Evolutionary conservation across 75 land plant species (phyloP).

Genomic region (Picea glauca): DNA sequence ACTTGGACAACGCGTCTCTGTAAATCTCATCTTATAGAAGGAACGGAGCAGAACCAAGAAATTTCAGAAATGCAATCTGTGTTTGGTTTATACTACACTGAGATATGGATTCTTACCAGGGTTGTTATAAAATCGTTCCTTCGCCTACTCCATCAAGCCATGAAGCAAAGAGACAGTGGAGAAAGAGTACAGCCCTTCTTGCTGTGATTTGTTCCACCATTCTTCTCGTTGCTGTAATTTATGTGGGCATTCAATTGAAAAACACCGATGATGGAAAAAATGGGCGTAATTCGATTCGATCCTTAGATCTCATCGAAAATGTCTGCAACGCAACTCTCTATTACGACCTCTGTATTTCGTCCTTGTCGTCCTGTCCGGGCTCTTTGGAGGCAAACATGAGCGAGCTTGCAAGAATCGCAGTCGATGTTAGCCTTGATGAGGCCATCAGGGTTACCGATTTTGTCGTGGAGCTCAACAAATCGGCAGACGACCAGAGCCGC

Average conservation of each 20-base stretch:
- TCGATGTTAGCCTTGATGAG: not conserved
- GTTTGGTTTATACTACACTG: too few species aligned
- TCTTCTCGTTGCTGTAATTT: not conserved
- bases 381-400: not conserved
- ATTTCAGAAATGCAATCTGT: too few species aligned
- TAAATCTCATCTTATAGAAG: too few species aligned
- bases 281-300: not conserved
- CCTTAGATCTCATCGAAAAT: not conserved
- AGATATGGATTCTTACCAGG: too few species aligned
- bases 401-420: not conserved
- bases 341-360: not conserved
- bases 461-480: not conserved
- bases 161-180: too few species aligned
- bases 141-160: too few species aligned
- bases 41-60: too few species aligned
- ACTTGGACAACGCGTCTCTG: too few species aligned
- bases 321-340: not conserved
- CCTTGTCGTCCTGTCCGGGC: not conserved
- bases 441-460: not conserved
- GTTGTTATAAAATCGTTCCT: too few species aligned
- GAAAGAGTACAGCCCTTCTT: too few species aligned
- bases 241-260: not conserved
- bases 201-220: too few species aligned
- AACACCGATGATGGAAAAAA: not conserved
- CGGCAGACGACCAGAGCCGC: not conserved